Conservation (phyloP, 2,329 filamentous ascomycete species). For the Neofusicoccum laricinum region DNA sequence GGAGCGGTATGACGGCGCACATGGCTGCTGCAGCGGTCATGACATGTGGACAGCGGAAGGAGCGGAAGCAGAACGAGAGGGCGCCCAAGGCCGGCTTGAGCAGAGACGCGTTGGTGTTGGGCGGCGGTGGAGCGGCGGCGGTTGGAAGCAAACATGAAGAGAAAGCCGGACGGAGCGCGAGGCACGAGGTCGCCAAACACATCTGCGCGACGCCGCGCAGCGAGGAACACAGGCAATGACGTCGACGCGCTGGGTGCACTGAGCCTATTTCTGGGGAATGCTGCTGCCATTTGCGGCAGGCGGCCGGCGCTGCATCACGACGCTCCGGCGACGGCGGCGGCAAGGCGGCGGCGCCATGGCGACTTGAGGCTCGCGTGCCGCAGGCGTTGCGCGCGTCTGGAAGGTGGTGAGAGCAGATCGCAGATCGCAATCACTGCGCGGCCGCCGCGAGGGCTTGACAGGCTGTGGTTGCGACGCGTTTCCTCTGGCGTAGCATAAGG, state of each 20-base stretch:
- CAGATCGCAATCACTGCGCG: conserved; percentile 4
- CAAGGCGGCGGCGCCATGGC: background rate
- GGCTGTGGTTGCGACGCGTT: background rate
- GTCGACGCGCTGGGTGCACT: background rate
- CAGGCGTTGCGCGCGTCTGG: background rate
- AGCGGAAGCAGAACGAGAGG: background rate
- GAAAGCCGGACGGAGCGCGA: background rate
- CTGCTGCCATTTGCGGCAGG: background rate
- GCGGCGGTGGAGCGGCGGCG: background rate
- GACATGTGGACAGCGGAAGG: background rate
- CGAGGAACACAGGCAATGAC: background rate
- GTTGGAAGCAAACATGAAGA: background rate
- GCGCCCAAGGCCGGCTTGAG: background rate
- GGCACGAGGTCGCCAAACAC: background rate
- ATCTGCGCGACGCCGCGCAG: too few species aligned
- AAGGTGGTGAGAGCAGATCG: background rate
- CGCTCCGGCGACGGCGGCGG: background rate
- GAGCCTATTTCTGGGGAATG: background rate
- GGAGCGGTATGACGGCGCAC: background rate
- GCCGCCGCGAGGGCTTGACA: background rate
- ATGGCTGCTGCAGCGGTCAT: background rate
- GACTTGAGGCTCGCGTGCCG: too few species aligned
- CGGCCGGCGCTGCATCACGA: background rate
- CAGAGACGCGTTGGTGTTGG: background rate
- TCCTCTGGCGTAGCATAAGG: background rate